Evolutionary conservation across 148 eudicot species (phyloP).

Genomic region (Camellia sinensis): DNA sequence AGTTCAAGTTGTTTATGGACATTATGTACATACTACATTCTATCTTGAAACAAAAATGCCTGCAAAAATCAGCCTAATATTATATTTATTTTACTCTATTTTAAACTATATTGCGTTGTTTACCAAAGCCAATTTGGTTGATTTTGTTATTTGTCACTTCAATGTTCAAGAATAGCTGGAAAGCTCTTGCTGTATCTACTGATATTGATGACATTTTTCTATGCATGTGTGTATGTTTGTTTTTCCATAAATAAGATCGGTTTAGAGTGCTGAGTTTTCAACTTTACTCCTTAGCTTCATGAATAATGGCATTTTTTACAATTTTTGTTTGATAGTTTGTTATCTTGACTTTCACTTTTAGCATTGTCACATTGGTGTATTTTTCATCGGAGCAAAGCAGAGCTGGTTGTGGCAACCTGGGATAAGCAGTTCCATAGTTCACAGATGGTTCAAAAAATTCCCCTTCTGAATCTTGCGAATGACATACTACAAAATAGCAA

Average conservation of each 20-base stretch:
- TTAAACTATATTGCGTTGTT: background rate
- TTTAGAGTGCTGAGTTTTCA: background rate
- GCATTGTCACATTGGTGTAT: conserved; percentile 99
- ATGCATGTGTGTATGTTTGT: background rate
- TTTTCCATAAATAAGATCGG: background rate
- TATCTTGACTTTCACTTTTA: conserved; percentile 49
- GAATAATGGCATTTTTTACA: background rate
- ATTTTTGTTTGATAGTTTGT: conserved; percentile 6
- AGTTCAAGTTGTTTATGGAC: background rate
- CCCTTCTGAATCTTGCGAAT: conserved; percentile 87
- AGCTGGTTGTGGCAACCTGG: conserved; percentile 87
- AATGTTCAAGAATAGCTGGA: background rate
- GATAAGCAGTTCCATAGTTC: conserved; percentile 66
- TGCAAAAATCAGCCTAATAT: background rate
- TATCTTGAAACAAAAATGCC: background rate
- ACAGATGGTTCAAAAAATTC: conserved; percentile 65
- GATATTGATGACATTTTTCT: background rate
- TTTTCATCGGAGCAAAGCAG: conserved; percentile 90
- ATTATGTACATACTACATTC: background rate
- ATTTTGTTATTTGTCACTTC: background rate
- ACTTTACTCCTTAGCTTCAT: background rate
- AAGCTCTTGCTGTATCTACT: background rate
- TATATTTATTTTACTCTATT: background rate
- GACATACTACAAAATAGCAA: conserved; percentile 95
- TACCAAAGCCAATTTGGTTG: background rate